Percentiles rank a stretch among this genome's conserved stretches.
phyloP scores from a whole-genome alignment of 169 alveolate species.

The Babesia sp. region DNA sequence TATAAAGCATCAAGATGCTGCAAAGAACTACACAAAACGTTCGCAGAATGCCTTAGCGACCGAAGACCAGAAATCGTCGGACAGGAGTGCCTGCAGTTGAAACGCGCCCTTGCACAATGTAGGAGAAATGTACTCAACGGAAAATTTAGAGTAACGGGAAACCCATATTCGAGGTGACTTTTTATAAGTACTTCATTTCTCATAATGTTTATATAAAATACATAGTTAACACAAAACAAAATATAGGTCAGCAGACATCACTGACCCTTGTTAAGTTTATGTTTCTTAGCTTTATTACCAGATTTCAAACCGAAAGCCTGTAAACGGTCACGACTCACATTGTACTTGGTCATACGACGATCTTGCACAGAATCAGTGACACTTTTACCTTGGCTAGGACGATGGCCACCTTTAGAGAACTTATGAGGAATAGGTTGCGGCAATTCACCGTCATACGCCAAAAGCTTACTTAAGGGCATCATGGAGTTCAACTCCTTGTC shows the following conservation, averaged over 20 bases:
- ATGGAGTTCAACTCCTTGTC: constrained; percentile 69
- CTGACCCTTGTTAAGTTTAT: background rate
- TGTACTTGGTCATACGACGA: constrained; percentile 48
- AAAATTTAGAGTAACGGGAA: constrained; percentile 69
- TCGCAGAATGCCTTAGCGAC: constrained; percentile 75
- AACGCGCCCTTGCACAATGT: constrained; percentile 80
- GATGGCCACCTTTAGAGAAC: background rate
- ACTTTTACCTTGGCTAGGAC: background rate
- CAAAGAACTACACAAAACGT: constrained; percentile 63
- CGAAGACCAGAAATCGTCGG: constrained; percentile 76
- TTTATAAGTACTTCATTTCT: background rate
- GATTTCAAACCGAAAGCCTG: constrained; percentile 47
- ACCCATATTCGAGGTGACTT: constrained; percentile 71
- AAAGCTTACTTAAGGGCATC: constrained; percentile 60
- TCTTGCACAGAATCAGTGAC: background rate
- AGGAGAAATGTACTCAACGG: constrained; percentile 79
- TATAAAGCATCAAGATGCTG: constrained; percentile 77
- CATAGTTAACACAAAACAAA: no score
- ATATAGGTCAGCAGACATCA: background rate
- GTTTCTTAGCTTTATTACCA: background rate
- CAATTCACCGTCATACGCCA: constrained; percentile 42
- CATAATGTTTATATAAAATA: no score
- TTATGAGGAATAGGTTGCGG: background rate
- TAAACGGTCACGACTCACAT: constrained; percentile 45
- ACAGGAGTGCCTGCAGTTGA: constrained; percentile 73